phyloP scores from a whole-genome alignment of 2,329 filamentous ascomycete genomes.

The Iodosphaeria phyllophila region DNA sequence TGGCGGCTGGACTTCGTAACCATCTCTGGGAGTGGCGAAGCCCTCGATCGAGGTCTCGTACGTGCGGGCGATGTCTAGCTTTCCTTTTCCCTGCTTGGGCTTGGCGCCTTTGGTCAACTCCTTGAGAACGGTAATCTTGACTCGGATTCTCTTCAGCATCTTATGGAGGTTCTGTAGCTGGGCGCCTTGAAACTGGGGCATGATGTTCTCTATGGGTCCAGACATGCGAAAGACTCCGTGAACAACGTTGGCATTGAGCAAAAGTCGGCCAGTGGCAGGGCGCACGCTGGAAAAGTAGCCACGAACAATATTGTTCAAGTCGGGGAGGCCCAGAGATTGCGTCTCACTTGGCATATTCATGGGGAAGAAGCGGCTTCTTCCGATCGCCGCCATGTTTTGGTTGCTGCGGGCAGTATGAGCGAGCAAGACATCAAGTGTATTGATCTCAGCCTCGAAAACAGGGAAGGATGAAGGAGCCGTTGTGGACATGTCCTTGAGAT shows the following conservation, averaged over 20 bases:
- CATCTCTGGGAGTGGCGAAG: constrained; percentile 12
- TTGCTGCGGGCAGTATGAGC: constrained; percentile 22
- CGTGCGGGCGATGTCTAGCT: constrained; percentile 2
- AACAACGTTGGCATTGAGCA: constrained; percentile 36
- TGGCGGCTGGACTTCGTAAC: no score
- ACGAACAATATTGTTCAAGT: constrained; percentile 22
- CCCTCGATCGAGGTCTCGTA: constrained; percentile 9
- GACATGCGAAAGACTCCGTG: constrained; percentile 30
- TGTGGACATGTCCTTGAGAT: constrained; percentile 22
- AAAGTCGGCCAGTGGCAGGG: constrained; percentile 30
- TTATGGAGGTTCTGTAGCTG: constrained; percentile 2
- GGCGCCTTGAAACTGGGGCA: constrained; percentile 5
- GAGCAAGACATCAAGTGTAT: constrained; percentile 32
- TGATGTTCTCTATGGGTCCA: constrained; percentile 17
- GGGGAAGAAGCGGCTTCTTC: constrained; percentile 29
- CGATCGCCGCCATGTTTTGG: constrained; percentile 19
- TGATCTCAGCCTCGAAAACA: constrained; percentile 26
- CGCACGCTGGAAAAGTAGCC: constrained; percentile 38
- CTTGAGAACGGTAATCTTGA: constrained; percentile 4
- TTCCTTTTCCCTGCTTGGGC: constrained; percentile 6
- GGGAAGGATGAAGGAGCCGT: constrained; percentile 21
- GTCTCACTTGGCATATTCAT: constrained; percentile 13
- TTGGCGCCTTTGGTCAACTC: constrained; percentile 4
- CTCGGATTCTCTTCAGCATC: constrained; percentile 7
- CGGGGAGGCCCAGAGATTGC: constrained; percentile 9